Evolutionary conservation across 2,329 filamentous ascomycete genomes (phyloP).

Genomic region (Teratosphaeriaceae sp.): DNA sequence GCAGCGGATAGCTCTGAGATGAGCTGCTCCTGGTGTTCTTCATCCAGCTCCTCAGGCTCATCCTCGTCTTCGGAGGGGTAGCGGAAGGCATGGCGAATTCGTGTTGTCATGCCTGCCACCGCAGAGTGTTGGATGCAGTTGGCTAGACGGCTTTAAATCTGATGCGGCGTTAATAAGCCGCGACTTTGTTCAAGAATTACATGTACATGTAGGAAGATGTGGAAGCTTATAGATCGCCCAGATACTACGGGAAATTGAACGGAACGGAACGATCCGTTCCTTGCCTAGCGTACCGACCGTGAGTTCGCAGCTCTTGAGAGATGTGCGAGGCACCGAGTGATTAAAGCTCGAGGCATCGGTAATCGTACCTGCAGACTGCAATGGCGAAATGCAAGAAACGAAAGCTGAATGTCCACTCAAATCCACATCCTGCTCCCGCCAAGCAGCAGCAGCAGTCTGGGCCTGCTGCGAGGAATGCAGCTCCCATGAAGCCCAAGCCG

Average conservation of each 20-base stretch:
- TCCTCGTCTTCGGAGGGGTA: slow-evolving; percentile 60
- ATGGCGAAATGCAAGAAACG: slow-evolving; percentile 25
- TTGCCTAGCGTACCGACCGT: no score
- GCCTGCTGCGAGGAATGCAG: not conserved
- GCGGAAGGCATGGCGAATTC: slow-evolving; percentile 69
- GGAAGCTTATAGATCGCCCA: no score
- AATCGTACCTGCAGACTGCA: no score
- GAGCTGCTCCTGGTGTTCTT: slow-evolving; percentile 62
- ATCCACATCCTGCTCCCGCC: slow-evolving; percentile 3
- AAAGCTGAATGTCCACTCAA: slow-evolving; percentile 11
- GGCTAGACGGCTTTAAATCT: slow-evolving; percentile 30
- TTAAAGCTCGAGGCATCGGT: no score
- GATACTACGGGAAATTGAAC: no score
- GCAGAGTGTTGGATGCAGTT: slow-evolving; percentile 8
- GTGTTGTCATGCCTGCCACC: slow-evolving; percentile 31
- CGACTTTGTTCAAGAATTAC: no score
- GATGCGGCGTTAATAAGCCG: not conserved
- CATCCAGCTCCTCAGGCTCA: slow-evolving; percentile 58
- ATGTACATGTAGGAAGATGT: no score
- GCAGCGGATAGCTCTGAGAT: slow-evolving; percentile 50
- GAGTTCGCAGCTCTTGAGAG: no score
- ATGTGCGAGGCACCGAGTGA: no score
- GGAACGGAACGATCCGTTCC: no score
- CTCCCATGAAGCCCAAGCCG: slow-evolving; percentile 30
- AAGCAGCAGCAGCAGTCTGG: slow-evolving; percentile 6